These are phyloP conservation scores for Trypethelium eluteriae DNA, from an alignment of 495 filamentous ascomycete genomes.

Conservation along the genomic window DNA sequence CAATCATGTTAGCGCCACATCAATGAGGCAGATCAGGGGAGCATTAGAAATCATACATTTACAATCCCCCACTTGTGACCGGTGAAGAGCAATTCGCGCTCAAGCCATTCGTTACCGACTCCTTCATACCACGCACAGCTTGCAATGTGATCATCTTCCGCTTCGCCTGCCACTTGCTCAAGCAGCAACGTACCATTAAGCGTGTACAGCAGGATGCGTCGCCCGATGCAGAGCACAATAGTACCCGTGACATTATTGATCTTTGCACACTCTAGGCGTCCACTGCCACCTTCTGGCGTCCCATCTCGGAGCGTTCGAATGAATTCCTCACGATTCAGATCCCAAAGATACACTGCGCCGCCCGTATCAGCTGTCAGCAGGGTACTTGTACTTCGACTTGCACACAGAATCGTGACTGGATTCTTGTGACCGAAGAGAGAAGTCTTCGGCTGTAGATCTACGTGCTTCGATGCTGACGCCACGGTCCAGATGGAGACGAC, in stretches of 20 bases:
- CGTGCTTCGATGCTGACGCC: constrained; percentile 52
- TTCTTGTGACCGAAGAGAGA: constrained; percentile 84
- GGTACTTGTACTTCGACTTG: constrained; percentile 78
- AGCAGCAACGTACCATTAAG: constrained; percentile 79
- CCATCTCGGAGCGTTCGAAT: constrained; percentile 55
- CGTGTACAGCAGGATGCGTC: constrained; percentile 68
- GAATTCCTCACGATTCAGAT: constrained; percentile 80
- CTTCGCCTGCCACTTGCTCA: constrained; percentile 66
- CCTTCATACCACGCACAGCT: constrained; percentile 93
- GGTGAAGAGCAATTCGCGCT: constrained; percentile 78
- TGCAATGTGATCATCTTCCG: constrained; percentile 58
- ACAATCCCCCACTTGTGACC: constrained; percentile 79
- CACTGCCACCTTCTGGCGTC: constrained; percentile 37
- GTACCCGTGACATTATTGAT: constrained; percentile 88
- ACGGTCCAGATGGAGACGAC: constrained; percentile 76
- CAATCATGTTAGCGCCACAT: background rate
- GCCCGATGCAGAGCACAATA: constrained; percentile 73
- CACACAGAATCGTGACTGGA: constrained; percentile 70
- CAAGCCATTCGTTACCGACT: constrained; percentile 82
- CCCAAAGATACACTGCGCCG: constrained; percentile 82
- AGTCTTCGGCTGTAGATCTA: constrained; percentile 72
- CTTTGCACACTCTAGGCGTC: constrained; percentile 57
- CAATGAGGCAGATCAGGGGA: background rate
- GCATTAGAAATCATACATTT: constrained; percentile 45
- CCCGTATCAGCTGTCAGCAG: constrained; percentile 74